A percentile compares a stretch with the other conserved stretches of the same genome.
phyloP scores from a whole-genome alignment of 768 basidiomycete genomes.

The Leucosporidium scottii region DNA sequence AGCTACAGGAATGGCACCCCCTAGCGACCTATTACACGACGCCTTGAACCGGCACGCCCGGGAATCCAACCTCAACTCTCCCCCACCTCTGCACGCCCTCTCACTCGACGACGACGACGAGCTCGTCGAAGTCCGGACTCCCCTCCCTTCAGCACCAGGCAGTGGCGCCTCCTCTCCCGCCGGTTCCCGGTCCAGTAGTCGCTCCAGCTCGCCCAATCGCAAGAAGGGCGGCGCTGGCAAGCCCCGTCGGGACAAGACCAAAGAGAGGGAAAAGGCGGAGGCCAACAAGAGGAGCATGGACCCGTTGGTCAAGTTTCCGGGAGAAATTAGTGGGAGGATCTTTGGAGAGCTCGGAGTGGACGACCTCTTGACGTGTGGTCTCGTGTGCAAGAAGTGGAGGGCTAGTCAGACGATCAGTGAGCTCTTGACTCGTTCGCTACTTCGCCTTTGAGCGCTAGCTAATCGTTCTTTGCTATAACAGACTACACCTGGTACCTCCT shows the following conservation, averaged over 20 bases:
- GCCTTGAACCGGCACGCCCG: slow-evolving; percentile 14
- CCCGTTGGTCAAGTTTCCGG: slow-evolving; percentile 35
- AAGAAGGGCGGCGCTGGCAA: slow-evolving; percentile 28
- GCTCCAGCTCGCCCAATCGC: slow-evolving; percentile 32
- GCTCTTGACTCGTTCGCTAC: neutral
- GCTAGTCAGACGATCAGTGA: slow-evolving; percentile 35
- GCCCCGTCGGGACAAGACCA: slow-evolving; percentile 32
- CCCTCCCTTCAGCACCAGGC: slow-evolving; percentile 3
- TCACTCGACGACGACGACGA: slow-evolving; percentile 15
- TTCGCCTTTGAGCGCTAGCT: neutral
- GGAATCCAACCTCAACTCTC: slow-evolving; percentile 5
- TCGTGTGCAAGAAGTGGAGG: slow-evolving; percentile 36
- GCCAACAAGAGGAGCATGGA: slow-evolving; percentile 27
- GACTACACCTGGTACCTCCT: slow-evolving; percentile 36
- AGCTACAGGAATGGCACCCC: too few species aligned
- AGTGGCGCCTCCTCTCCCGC: slow-evolving; percentile 4
- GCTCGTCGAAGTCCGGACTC: slow-evolving; percentile 25
- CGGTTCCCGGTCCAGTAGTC: slow-evolving; percentile 15
- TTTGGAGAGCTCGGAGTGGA: slow-evolving; percentile 29
- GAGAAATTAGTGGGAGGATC: slow-evolving; percentile 31
- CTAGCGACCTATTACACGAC: slow-evolving; percentile 17
- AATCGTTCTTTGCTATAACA: slow-evolving; percentile 1
- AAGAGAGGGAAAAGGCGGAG: slow-evolving; percentile 29
- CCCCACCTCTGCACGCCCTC: slow-evolving; percentile 1
- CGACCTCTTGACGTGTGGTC: slow-evolving; percentile 23